These are phyloP conservation scores for Cynanchum wilfordii DNA, from an alignment of 257 asterid species.

Conservation along the genomic window DNA sequence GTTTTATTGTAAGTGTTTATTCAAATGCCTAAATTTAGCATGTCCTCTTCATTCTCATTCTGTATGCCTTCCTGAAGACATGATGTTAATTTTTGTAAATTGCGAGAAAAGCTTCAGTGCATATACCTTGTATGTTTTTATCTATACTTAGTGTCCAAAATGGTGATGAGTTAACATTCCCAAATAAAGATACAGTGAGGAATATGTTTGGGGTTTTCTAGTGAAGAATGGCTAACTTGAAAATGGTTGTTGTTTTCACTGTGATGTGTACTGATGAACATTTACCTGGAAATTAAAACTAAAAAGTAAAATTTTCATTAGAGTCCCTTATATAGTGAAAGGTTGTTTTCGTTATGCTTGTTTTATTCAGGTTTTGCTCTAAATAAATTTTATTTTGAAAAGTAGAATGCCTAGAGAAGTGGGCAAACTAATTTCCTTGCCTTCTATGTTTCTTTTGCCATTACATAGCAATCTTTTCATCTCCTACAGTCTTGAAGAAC, in stretches of 20 bases:
- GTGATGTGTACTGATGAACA: neutral
- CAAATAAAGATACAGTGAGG: neutral
- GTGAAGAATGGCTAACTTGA: neutral
- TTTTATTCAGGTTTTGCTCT: neutral
- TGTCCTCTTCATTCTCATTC: neutral
- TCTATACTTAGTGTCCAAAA: neutral
- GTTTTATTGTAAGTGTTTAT: neutral
- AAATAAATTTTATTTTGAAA: neutral
- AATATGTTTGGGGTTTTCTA: neutral
- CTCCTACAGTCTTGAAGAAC: neutral
- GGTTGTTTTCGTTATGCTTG: neutral
- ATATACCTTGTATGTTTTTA: neutral
- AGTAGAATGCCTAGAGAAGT: neutral
- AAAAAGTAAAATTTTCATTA: neutral
- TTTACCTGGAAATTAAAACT: neutral
- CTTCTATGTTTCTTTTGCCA: neutral
- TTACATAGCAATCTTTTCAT: neutral
- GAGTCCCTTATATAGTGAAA: neutral
- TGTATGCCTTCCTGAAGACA: neutral
- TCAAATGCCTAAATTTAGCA: neutral
- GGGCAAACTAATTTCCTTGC: neutral
- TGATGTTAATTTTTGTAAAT: neutral
- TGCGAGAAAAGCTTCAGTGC: neutral
- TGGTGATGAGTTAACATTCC: neutral
- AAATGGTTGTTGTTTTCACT: neutral